Evolutionary conservation across 495 filamentous ascomycete species (phyloP).

Genomic region (Chaetomidium leptoderma): DNA sequence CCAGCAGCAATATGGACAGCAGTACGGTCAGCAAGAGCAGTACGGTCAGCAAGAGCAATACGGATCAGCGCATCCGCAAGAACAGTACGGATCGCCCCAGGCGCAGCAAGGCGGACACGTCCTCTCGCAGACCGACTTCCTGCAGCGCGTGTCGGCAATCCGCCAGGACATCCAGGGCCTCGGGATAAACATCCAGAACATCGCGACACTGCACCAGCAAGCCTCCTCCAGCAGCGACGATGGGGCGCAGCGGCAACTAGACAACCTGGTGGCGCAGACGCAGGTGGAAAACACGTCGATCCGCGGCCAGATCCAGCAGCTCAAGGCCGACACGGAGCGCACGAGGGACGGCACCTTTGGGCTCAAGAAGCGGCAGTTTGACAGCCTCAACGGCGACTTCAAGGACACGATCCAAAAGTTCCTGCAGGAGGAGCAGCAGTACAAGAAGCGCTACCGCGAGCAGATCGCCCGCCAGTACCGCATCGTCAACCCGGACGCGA

Average conservation of each 20-base stretch:
- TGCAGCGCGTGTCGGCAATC: conserved; percentile 54
- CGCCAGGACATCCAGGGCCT: conserved; percentile 56
- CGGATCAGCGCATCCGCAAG: conserved; percentile 14
- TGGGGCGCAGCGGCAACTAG: conserved; percentile 46
- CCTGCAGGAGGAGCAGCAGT: conserved; percentile 60
- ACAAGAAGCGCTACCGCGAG: conserved; percentile 60
- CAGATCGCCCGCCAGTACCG: conserved; percentile 69
- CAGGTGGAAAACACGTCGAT: conserved; percentile 62
- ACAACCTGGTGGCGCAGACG: conserved; percentile 59
- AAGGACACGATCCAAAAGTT: conserved; percentile 59
- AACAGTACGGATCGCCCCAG: conserved; percentile 18
- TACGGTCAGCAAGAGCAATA: conserved; percentile 9
- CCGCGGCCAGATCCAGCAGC: conserved; percentile 61
- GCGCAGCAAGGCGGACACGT: conserved; percentile 30
- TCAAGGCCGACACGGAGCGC: conserved; percentile 59
- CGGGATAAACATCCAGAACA: conserved; percentile 50
- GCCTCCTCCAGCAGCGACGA: conserved; percentile 52
- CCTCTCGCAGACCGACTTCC: conserved; percentile 55
- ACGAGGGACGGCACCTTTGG: conserved; percentile 49
- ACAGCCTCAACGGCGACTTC: conserved; percentile 61
- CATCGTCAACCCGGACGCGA: conserved; percentile 70
- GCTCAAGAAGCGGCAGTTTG: conserved; percentile 59
- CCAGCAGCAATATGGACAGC: conserved; percentile 14
- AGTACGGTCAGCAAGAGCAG: conserved; percentile 15
- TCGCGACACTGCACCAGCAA: conserved; percentile 58